Conservation (phyloP, 768 basidiomycete genomes). For the Astraeus odoratus region DNA sequence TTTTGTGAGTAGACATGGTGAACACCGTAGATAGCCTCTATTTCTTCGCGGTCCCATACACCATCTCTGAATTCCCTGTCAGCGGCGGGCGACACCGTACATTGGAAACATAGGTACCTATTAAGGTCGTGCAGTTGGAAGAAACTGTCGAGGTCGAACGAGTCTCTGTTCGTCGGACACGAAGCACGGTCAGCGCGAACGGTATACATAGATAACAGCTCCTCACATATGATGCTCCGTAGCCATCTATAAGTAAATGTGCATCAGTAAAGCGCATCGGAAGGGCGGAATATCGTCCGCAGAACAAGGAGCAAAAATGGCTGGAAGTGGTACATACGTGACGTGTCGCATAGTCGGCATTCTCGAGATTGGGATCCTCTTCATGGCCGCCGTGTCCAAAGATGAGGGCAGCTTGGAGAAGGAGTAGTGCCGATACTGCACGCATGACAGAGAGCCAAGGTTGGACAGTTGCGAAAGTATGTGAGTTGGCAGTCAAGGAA, state of each 20-base stretch:
- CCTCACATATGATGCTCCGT: conserved; percentile 80
- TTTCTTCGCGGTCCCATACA: conserved; percentile 76
- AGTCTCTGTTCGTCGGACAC: conserved; percentile 46
- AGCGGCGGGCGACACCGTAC: not conserved
- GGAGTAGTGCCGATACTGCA: conserved; percentile 28
- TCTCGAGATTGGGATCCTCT: conserved; percentile 43
- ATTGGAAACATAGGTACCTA: conserved; percentile 39
- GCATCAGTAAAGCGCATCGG: conserved; percentile 10
- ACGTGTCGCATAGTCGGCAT: conserved; percentile 67
- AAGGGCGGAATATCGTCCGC: conserved; percentile 1
- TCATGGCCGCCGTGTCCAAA: conserved; percentile 60
- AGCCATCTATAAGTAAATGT: conserved; percentile 59
- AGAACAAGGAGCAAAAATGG: conserved; percentile 1
- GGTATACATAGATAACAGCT: conserved; percentile 2
- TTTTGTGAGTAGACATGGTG: conserved; percentile 87
- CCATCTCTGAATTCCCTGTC: conserved; percentile 52
- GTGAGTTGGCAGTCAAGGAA: too few relatives aligned
- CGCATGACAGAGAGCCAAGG: too few relatives aligned
- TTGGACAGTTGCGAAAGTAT: too few relatives aligned
- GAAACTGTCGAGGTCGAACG: conserved; percentile 82
- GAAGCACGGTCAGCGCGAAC: not conserved
- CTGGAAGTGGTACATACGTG: conserved; percentile 60
- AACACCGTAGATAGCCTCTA: conserved; percentile 94
- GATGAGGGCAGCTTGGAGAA: conserved; percentile 28
- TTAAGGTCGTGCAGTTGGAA: conserved; percentile 95